Percentiles rank a stretch among this genome's conserved stretches.
phyloP scores from a whole-genome alignment of 2,329 filamentous ascomycete species.

The Xylaria arbuscula region DNA sequence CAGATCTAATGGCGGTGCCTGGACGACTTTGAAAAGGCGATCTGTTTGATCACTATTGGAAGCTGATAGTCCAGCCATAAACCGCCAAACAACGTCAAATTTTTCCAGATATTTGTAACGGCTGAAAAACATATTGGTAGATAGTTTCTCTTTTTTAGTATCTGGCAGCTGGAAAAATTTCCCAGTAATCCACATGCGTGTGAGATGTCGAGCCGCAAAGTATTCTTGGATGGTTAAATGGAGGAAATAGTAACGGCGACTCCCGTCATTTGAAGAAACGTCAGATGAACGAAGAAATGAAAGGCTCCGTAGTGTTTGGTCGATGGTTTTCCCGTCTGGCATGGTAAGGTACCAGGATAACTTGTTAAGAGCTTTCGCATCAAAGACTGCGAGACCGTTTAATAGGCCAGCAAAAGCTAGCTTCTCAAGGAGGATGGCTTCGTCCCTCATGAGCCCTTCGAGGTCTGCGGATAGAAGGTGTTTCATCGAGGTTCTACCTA shows the following conservation, averaged over 20 bases:
- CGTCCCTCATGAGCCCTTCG: neutral
- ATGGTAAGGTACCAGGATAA: neutral
- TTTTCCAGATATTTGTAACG: no score
- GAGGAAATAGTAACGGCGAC: slow-evolving; percentile 53
- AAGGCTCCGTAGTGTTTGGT: slow-evolving; percentile 35
- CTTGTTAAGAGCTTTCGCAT: neutral
- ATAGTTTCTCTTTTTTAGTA: slow-evolving; percentile 7
- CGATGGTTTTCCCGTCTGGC: neutral
- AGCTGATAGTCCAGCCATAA: no score
- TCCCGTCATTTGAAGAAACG: slow-evolving; percentile 9
- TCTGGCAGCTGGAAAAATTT: slow-evolving; percentile 3
- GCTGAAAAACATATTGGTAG: slow-evolving; percentile 47
- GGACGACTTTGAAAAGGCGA: no score
- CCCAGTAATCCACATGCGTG: slow-evolving; percentile 45
- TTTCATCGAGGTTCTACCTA: neutral
- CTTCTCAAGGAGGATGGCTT: neutral
- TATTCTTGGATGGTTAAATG: slow-evolving; percentile 58
- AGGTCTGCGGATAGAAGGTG: neutral
- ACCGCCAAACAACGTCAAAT: no score
- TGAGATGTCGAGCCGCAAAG: slow-evolving; percentile 56
- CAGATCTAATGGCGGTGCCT: no score
- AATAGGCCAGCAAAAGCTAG: neutral
- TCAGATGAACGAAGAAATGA: slow-evolving; percentile 55
- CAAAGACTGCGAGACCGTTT: neutral
- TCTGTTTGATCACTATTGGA: no score